A percentile compares a stretch with the other conserved stretches of the same genome.
Conservation (phyloP, 2,329 filamentous ascomycete genomes). For the Xylaria sp. region DNA sequence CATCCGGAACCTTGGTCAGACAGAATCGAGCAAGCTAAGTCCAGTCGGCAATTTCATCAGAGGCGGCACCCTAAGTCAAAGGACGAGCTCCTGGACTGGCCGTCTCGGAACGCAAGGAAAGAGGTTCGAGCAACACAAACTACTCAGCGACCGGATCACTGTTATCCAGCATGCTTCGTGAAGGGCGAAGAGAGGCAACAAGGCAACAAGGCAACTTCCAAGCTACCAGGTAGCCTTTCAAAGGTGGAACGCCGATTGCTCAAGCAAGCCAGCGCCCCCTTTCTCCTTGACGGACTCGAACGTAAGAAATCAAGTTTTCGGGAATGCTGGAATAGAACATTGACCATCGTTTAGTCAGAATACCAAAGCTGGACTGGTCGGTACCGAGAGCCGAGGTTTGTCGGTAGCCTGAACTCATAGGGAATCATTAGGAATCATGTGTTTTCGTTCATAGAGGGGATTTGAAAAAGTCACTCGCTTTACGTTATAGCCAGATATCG, state of each 20-base stretch:
- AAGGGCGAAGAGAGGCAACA: slow-evolving; percentile 19
- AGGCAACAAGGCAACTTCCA: slow-evolving; percentile 37
- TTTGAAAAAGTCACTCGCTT: slow-evolving; percentile 18
- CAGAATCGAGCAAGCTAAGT: background rate
- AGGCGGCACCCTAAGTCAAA: background rate
- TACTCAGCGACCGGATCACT: slow-evolving; percentile 12
- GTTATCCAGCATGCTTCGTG: slow-evolving; percentile 14
- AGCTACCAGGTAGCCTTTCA: slow-evolving; percentile 27
- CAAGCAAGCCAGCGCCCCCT: background rate
- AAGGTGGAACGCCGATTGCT: background rate
- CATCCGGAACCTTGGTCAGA: background rate
- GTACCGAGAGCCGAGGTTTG: background rate
- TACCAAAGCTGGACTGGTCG: slow-evolving; percentile 5
- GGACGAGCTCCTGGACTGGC: background rate
- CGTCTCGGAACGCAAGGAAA: background rate
- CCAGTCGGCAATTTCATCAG: background rate
- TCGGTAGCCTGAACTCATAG: background rate
- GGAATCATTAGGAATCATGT: background rate
- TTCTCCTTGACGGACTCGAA: slow-evolving; percentile 4
- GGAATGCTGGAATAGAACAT: background rate
- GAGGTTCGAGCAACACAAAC: slow-evolving; percentile 13
- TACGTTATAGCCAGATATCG: slow-evolving; percentile 12
- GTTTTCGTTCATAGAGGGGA: background rate
- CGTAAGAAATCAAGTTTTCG: slow-evolving; percentile 3
- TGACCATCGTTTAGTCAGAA: slow-evolving; percentile 14